Evolutionary conservation across 805 yeast species (phyloP).

Genomic region (Candida ficus): DNA sequence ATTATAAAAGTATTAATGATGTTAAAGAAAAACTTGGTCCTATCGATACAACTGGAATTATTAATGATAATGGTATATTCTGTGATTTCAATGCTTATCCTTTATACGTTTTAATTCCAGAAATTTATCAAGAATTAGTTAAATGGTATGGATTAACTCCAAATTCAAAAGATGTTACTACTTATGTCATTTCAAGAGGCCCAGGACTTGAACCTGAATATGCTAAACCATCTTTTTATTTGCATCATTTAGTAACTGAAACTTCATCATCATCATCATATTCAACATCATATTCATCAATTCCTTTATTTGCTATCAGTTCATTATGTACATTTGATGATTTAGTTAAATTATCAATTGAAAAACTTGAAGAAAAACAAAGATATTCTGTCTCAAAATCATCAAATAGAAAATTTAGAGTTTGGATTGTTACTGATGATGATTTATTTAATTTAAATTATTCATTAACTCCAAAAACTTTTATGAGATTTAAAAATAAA

Average conservation of each 20-base stretch:
- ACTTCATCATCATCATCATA: slow-evolving; percentile 8
- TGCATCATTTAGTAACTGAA: slow-evolving; percentile 26
- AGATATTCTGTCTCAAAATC: slow-evolving; percentile 2
- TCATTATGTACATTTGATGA: slow-evolving; percentile 22
- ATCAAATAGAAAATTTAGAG: slow-evolving; percentile 12
- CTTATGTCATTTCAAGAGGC: slow-evolving; percentile 29
- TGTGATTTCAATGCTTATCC: slow-evolving; percentile 27
- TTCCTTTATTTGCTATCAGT: slow-evolving; percentile 30
- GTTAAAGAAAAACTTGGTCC: slow-evolving; percentile 24
- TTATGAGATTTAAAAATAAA: slow-evolving; percentile 22
- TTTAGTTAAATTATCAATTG: slow-evolving; percentile 15
- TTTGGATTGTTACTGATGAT: slow-evolving; percentile 20
- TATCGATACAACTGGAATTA: slow-evolving; percentile 39
- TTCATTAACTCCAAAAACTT: slow-evolving; percentile 24
- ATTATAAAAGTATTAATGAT: slow-evolving; percentile 8
- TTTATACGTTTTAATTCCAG: slow-evolving; percentile 35
- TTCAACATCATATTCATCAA: slow-evolving; percentile 16
- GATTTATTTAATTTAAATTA: slow-evolving; percentile 13
- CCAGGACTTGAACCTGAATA: slow-evolving; percentile 29
- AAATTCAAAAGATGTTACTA: slow-evolving; percentile 31
- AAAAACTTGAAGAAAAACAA: slow-evolving; percentile 13
- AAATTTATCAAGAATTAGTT: slow-evolving; percentile 38
- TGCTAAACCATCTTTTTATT: slow-evolving; percentile 30
- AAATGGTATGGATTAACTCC: slow-evolving; percentile 52
- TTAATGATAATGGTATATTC: slow-evolving; percentile 38